Evolutionary conservation across 2,329 filamentous ascomycete genomes (phyloP).

Genomic region (Colletotrichum spaethianum): DNA sequence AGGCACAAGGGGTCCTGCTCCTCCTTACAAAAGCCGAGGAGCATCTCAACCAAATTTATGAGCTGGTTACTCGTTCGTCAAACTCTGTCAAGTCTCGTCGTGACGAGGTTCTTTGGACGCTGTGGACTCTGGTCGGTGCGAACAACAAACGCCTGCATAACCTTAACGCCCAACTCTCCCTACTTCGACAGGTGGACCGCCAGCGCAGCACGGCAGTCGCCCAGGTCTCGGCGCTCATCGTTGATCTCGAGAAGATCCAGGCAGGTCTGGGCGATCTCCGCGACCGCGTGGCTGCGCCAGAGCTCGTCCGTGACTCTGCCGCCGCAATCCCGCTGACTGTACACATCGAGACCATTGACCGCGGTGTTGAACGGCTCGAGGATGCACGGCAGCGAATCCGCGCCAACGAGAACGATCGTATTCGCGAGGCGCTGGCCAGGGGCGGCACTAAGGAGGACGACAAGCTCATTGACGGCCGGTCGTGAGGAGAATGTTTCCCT

Average conservation of each 20-base stretch:
- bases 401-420: conserved; percentile 70
- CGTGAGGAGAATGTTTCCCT: background rate
- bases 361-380: conserved; percentile 80
- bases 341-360: conserved; percentile 82
- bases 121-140: conserved; percentile 83
- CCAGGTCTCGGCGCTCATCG: conserved; percentile 78
- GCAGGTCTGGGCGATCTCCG: conserved; percentile 79
- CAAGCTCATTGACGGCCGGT: conserved; percentile 56
- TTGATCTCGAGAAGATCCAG: conserved; percentile 82
- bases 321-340: conserved; percentile 75
- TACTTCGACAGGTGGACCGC: conserved; percentile 75
- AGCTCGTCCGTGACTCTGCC: conserved; percentile 65
- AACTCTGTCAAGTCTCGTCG: conserved; percentile 70
- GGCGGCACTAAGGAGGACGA: conserved; percentile 59
- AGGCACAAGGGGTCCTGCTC: conserved; percentile 77
- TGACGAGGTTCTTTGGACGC: conserved; percentile 75
- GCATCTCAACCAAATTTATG: conserved; percentile 78
- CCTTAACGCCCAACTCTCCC: conserved; percentile 73
- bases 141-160: conserved; percentile 74
- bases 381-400: conserved; percentile 72
- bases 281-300: conserved; percentile 78
- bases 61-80: conserved; percentile 76
- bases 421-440: conserved; percentile 66
- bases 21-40: conserved; percentile 79
- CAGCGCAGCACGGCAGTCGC: conserved; percentile 77